Evolutionary conservation across 2,329 filamentous ascomycete genomes (phyloP).

Genomic region (Cercospora janseana): DNA sequence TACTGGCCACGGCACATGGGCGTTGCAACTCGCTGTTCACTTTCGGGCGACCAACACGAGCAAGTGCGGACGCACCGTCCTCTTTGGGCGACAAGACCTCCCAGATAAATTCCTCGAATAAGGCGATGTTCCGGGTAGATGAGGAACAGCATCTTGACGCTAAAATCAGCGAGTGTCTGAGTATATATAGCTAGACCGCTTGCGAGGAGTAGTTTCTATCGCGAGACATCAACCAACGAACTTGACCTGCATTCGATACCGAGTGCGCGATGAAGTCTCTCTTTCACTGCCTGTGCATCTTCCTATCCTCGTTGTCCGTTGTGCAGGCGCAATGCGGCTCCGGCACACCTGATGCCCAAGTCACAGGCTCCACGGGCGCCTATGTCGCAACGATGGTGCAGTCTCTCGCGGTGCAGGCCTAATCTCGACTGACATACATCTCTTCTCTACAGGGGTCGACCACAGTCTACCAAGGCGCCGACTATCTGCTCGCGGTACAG

Average conservation of each 20-base stretch:
- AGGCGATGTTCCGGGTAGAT: neutral
- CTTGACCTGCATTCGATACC: neutral
- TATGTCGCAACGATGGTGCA: slow-evolving; percentile 44
- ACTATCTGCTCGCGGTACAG: slow-evolving; percentile 57
- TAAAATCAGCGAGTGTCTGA: neutral
- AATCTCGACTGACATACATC: neutral
- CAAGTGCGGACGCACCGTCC: neutral
- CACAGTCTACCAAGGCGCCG: slow-evolving; percentile 52
- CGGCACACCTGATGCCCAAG: slow-evolving; percentile 47
- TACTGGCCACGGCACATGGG: neutral
- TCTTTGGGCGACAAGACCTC: neutral
- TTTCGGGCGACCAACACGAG: too few species aligned
- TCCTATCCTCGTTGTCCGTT: slow-evolving; percentile 22
- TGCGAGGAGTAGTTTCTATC: neutral
- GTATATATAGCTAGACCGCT: neutral
- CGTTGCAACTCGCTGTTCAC: too few species aligned
- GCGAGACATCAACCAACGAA: neutral
- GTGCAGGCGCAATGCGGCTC: slow-evolving; percentile 45
- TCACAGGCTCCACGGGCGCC: slow-evolving; percentile 49
- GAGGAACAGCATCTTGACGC: neutral
- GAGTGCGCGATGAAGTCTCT: neutral
- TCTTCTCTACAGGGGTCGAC: slow-evolving; percentile 38
- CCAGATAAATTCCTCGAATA: slow-evolving; percentile 6
- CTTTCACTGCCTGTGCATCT: neutral
- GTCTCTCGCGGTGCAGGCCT: neutral